These are phyloP conservation scores for Pseudogymnoascus verrucosus DNA, from an alignment of 2,329 filamentous ascomycete genomes.

Conservation along the genomic window DNA sequence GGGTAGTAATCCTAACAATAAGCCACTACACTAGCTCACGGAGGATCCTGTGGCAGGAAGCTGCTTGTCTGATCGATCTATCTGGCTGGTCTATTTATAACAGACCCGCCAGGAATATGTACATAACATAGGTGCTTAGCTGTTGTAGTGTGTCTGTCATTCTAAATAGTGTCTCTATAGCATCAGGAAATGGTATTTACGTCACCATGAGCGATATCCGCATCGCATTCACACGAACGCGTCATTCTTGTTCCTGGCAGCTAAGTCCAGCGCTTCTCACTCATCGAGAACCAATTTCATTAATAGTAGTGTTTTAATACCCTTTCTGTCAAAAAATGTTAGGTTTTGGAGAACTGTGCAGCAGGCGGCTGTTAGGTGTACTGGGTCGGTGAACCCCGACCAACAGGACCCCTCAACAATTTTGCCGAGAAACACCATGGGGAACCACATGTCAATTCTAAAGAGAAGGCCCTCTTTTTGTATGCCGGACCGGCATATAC, in stretches of 20 bases:
- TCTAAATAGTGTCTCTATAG: background rate
- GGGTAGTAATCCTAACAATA: background rate
- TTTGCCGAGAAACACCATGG: background rate
- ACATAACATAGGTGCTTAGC: background rate
- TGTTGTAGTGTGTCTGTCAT: background rate
- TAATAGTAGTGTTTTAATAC: background rate
- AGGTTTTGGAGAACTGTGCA: background rate
- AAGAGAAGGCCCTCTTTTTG: background rate
- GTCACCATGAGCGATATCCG: background rate
- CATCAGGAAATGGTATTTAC: background rate
- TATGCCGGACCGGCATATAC: background rate
- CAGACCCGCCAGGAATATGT: background rate
- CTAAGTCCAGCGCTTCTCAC: background rate
- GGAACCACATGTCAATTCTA: background rate
- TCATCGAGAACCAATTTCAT: background rate
- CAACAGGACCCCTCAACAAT: background rate
- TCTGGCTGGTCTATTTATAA: background rate
- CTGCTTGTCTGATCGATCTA: background rate
- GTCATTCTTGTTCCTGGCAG: background rate
- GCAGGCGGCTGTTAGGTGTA: background rate
- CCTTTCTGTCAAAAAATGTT: background rate
- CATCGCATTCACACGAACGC: background rate
- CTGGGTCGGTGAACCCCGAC: background rate
- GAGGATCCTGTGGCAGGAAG: background rate
- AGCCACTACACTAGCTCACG: background rate